A percentile compares a stretch with the other conserved stretches of the same genome.
These are phyloP conservation scores for Millerozyma acaciae DNA, from an alignment of 805 yeast genomes.

Conservation along the genomic window DNA sequence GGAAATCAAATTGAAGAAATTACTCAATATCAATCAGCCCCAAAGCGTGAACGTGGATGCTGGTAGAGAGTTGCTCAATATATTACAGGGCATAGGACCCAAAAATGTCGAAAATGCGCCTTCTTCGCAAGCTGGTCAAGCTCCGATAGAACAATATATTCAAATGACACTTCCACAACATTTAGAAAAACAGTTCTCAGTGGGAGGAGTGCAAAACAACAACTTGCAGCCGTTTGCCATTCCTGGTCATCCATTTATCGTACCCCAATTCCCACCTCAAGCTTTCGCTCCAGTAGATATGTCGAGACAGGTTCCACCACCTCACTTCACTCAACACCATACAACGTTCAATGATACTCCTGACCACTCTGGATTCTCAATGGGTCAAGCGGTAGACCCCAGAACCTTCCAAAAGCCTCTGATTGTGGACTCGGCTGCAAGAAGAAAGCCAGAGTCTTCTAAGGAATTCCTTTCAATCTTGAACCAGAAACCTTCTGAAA, in stretches of 20 bases:
- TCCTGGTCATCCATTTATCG: conserved; percentile 7
- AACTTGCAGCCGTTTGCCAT: conserved; percentile 14
- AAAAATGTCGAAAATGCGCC: conserved; percentile 3
- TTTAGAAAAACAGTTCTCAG: conserved; percentile 23
- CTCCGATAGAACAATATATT: conserved; percentile 7
- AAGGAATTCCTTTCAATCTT: conserved; percentile 43
- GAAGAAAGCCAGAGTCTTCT: conserved; percentile 30
- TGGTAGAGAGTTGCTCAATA: conserved; percentile 70
- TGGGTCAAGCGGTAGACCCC: conserved; percentile 25
- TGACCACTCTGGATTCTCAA: too few relatives aligned
- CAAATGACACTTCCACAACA: conserved; percentile 32
- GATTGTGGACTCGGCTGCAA: too few relatives aligned
- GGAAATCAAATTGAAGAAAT: conserved; percentile 58
- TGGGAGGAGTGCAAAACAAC: conserved; percentile 10
- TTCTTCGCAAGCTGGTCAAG: conserved; percentile 3
- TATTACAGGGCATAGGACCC: conserved; percentile 43
- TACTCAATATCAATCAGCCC: conserved; percentile 52
- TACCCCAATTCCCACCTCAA: conserved; percentile 5
- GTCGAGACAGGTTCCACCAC: neutral
- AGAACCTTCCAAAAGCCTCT: conserved; percentile 40
- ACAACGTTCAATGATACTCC: too few relatives aligned
- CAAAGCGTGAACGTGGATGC: conserved; percentile 48
- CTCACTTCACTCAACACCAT: conserved; percentile 5
- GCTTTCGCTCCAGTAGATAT: conserved; percentile 5
- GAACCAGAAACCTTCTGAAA: too few relatives aligned